Conservation (phyloP, 805 yeast species). For the Metschnikowia borealis region DNA sequence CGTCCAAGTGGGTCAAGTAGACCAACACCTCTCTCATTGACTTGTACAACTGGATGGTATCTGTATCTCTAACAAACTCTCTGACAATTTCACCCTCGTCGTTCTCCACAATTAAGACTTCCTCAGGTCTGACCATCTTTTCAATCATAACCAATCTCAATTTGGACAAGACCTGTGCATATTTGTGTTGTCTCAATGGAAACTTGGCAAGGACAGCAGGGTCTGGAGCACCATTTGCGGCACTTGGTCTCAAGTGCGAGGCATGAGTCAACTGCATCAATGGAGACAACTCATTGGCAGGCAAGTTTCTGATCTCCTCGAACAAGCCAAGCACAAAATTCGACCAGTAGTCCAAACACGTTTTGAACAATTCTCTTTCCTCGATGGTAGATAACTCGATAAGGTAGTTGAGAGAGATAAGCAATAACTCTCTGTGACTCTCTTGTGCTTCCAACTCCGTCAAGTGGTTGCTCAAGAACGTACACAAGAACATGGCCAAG, state of each 20-base stretch:
- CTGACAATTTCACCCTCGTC: slow-evolving; percentile 99
- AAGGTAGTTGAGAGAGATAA: slow-evolving; percentile 74
- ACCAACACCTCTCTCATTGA: slow-evolving; percentile 94
- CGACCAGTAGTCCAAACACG: slow-evolving; percentile 93
- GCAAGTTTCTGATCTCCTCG: slow-evolving; percentile 79
- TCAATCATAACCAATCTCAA: slow-evolving; percentile 92
- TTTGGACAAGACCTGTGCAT: slow-evolving; percentile 72
- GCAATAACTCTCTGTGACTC: slow-evolving; percentile 51
- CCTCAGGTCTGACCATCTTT: slow-evolving; percentile 98
- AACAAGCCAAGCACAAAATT: slow-evolving; percentile 77
- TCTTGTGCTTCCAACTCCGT: slow-evolving; percentile 54
- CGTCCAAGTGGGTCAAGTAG: slow-evolving; percentile 92
- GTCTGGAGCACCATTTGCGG: slow-evolving; percentile 75
- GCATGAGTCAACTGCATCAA: slow-evolving; percentile 61
- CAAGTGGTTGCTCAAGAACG: slow-evolving; percentile 76
- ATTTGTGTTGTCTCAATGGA: slow-evolving; percentile 83
- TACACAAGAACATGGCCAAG: slow-evolving; percentile 86
- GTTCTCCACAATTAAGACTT: slow-evolving; percentile 92
- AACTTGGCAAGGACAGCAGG: slow-evolving; percentile 72
- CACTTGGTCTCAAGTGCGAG: slow-evolving; percentile 36
- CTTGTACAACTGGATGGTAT: slow-evolving; percentile 92
- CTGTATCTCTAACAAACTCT: slow-evolving; percentile 94
- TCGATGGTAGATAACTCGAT: slow-evolving; percentile 84
- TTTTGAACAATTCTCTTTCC: slow-evolving; percentile 93
- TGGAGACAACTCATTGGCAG: slow-evolving; percentile 68